Conservation (phyloP, 306 rosid genomes). For the Quillaja saponaria region DNA sequence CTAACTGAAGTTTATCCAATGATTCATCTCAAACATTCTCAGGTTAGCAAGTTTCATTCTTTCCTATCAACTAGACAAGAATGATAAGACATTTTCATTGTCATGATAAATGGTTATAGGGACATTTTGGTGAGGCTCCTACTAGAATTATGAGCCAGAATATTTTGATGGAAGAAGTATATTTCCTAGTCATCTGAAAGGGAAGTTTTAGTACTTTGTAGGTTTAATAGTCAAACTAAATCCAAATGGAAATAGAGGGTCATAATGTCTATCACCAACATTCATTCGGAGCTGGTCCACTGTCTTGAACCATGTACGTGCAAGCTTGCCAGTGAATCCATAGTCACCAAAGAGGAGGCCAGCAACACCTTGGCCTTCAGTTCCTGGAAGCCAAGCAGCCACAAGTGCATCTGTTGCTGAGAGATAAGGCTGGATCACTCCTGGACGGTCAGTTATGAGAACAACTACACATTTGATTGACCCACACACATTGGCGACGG, state of each 20-base stretch:
- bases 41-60: too few species aligned
- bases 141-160: too few species aligned
- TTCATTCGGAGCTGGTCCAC: slow-evolving; percentile 83
- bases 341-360: slow-evolving; percentile 71
- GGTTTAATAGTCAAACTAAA: slow-evolving; percentile 69
- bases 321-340: slow-evolving; percentile 79
- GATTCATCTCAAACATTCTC: too few species aligned
- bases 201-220: slow-evolving; percentile 26
- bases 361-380: slow-evolving; percentile 91
- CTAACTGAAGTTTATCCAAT: too few species aligned
- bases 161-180: too few species aligned
- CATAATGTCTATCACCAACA: slow-evolving; percentile 71
- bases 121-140: too few species aligned
- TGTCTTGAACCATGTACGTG: slow-evolving; percentile 80
- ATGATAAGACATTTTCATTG: too few species aligned
- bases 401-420: slow-evolving; percentile 68
- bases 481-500: slow-evolving; percentile 67
- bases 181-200: slow-evolving; percentile 3
- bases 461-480: slow-evolving; percentile 65
- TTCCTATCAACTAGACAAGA: too few species aligned
- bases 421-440: slow-evolving; percentile 72
- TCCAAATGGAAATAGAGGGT: slow-evolving; percentile 76
- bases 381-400: slow-evolving; percentile 98
- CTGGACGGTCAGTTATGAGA: slow-evolving; percentile 81
- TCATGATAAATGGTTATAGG: too few species aligned